A percentile compares a stretch with the other conserved stretches of the same genome.
Evolutionary conservation across 139 green algal species (phyloP).

Genomic region (Spirogloea muscicola): DNA sequence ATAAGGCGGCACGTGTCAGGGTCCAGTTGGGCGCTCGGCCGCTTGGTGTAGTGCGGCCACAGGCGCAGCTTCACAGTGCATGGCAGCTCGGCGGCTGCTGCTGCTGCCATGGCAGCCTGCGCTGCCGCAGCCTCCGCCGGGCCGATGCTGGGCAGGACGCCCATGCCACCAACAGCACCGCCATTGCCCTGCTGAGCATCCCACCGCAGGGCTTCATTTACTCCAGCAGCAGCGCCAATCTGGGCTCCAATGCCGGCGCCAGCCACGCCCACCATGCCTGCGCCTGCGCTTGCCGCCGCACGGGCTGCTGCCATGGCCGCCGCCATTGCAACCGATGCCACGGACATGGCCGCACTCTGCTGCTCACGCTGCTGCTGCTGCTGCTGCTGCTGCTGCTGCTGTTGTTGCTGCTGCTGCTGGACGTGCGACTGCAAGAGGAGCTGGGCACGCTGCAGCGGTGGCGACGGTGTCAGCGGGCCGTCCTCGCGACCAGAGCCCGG

Average conservation of each 20-base stretch:
- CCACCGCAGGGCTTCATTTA: too few relatives aligned
- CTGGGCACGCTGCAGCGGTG: too few relatives aligned
- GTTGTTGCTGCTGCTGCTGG: background rate
- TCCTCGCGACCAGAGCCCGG: too few relatives aligned
- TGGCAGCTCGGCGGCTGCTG: conserved; percentile 48
- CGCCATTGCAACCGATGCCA: background rate
- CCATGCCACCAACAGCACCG: too few relatives aligned
- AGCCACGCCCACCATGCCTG: background rate
- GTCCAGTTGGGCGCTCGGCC: conserved; percentile 18
- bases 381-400: background rate
- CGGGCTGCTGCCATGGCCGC: conserved; percentile 22
- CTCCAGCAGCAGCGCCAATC: conserved; percentile 12
- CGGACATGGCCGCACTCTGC: background rate
- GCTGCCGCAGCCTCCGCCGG: too few relatives aligned
- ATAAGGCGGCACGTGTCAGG: conserved; percentile 49
- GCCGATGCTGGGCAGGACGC: too few relatives aligned
- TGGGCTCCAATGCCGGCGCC: conserved; percentile 20
- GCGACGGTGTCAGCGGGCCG: too few relatives aligned
- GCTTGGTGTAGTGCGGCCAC: conserved; percentile 60
- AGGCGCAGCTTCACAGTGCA: conserved; percentile 71
- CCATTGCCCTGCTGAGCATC: too few relatives aligned
- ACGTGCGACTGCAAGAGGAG: too few relatives aligned
- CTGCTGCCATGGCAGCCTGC: conserved; percentile 10
- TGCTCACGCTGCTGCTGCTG: background rate
- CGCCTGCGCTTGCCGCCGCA: conserved; percentile 6